Evolutionary conservation across 1,139 yeast species (phyloP).

Genomic region (Kodamaea plutei): DNA sequence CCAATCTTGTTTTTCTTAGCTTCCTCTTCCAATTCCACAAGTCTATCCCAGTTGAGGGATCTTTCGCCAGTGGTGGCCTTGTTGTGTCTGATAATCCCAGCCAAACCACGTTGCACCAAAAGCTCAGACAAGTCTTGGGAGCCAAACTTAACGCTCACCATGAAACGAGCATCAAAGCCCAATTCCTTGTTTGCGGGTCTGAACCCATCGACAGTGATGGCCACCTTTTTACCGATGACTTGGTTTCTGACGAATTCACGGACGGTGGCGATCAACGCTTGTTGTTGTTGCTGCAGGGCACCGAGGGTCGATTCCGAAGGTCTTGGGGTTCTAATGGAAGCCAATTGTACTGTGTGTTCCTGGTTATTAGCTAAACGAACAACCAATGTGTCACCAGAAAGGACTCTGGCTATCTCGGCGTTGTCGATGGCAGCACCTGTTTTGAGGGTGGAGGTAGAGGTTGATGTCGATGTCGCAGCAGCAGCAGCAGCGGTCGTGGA

Average conservation of each 20-base stretch:
- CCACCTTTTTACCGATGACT: constrained; percentile 63
- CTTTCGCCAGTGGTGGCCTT: constrained; percentile 67
- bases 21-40: constrained; percentile 64
- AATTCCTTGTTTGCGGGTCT: constrained; percentile 57
- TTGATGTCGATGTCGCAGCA: constrained; percentile 13
- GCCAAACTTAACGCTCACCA: constrained; percentile 51
- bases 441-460: constrained; percentile 23
- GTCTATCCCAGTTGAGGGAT: constrained; percentile 73
- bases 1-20: constrained; percentile 61
- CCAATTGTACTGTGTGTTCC: constrained; percentile 62
- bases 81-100: constrained; percentile 74
- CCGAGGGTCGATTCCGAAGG: constrained; percentile 55
- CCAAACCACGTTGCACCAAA: constrained; percentile 64
- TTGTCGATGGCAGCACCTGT: constrained; percentile 48
- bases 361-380: constrained; percentile 45
- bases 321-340: constrained; percentile 73
- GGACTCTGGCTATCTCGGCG: constrained; percentile 55
- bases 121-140: constrained; percentile 56
- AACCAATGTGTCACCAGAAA: constrained; percentile 66
- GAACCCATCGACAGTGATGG: constrained; percentile 58
- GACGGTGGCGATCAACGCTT: constrained; percentile 58
- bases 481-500: constrained; percentile 11
- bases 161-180: constrained; percentile 59
- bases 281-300: constrained; percentile 29
- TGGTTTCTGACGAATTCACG: constrained; percentile 68